Percentiles rank a stretch among this genome's conserved stretches.
These are phyloP conservation scores for Colletotrichum trifolii DNA, from an alignment of 2,329 filamentous ascomycete genomes.

Conservation along the genomic window DNA sequence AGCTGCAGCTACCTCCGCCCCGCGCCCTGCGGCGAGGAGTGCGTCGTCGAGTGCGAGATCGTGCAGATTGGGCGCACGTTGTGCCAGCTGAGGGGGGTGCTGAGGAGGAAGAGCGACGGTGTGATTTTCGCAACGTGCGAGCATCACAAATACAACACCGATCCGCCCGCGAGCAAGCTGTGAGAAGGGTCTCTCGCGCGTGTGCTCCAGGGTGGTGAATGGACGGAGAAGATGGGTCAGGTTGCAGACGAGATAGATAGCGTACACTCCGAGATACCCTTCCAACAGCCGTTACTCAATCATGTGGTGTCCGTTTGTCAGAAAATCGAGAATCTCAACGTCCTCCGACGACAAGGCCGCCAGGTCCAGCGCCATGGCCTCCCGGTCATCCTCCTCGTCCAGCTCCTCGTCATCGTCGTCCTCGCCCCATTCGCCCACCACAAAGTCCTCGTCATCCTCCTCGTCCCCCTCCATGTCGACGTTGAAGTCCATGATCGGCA, in stretches of 20 bases:
- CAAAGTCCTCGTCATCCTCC: slow-evolving; percentile 40
- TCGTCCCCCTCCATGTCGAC: slow-evolving; percentile 39
- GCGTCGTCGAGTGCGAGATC: slow-evolving; percentile 67
- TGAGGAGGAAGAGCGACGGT: slow-evolving; percentile 64
- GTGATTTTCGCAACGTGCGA: slow-evolving; percentile 67
- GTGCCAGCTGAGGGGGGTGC: slow-evolving; percentile 63
- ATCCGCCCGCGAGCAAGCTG: slow-evolving; percentile 52
- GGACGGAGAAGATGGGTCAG: neutral
- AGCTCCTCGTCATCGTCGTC: slow-evolving; percentile 46
- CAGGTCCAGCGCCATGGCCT: slow-evolving; percentile 41
- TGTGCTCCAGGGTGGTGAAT: slow-evolving; percentile 1
- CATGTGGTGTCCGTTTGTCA: slow-evolving; percentile 29
- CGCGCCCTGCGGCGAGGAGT: slow-evolving; percentile 60
- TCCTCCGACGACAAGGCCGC: slow-evolving; percentile 35
- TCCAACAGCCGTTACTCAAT: neutral
- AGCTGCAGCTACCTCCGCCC: slow-evolving; percentile 76
- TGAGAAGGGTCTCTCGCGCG: neutral
- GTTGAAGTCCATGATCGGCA: slow-evolving; percentile 39
- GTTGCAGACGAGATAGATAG: neutral
- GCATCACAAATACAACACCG: slow-evolving; percentile 73
- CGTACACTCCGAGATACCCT: neutral
- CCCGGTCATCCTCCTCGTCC: slow-evolving; percentile 41
- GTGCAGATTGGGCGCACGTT: slow-evolving; percentile 67
- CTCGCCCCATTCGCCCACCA: slow-evolving; percentile 39
- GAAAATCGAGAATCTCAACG: slow-evolving; percentile 30